Conservation (phyloP, 495 filamentous ascomycete genomes). For the Talaromyces liani region DNA sequence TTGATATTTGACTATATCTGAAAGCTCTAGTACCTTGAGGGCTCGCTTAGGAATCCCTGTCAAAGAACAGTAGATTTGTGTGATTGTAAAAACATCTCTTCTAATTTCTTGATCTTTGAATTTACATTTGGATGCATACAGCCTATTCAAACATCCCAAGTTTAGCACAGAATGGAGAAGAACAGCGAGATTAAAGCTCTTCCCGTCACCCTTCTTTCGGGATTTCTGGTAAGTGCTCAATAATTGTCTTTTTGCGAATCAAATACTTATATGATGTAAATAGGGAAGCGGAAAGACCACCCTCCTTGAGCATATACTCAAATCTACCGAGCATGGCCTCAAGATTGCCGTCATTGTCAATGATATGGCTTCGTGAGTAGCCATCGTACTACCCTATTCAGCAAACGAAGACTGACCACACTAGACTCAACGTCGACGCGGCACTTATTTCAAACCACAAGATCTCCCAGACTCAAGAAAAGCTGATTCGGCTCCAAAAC, state of each 20-base stretch:
- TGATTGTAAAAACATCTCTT: not conserved
- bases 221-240: slow-evolving; percentile 30
- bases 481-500: slow-evolving; percentile 53
- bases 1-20: not conserved
- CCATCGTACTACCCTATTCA: not conserved
- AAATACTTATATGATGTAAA: not conserved
- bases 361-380: slow-evolving; percentile 43
- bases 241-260: not conserved
- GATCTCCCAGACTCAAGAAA: slow-evolving; percentile 44
- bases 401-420: not conserved
- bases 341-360: slow-evolving; percentile 52
- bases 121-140: not conserved
- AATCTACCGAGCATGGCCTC: slow-evolving; percentile 44
- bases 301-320: slow-evolving; percentile 48
- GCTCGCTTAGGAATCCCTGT: not conserved
- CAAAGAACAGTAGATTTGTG: not conserved
- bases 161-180: not conserved
- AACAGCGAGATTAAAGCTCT: slow-evolving; percentile 11
- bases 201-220: slow-evolving; percentile 41
- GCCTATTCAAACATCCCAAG: too few species aligned
- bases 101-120: not conserved
- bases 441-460: slow-evolving; percentile 45
- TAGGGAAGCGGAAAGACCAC: slow-evolving; percentile 52
- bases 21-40: not conserved
- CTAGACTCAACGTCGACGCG: slow-evolving; percentile 48